phyloP scores from a whole-genome alignment of 1,284 basidiomycete species.

The Fomes fomentarius region DNA sequence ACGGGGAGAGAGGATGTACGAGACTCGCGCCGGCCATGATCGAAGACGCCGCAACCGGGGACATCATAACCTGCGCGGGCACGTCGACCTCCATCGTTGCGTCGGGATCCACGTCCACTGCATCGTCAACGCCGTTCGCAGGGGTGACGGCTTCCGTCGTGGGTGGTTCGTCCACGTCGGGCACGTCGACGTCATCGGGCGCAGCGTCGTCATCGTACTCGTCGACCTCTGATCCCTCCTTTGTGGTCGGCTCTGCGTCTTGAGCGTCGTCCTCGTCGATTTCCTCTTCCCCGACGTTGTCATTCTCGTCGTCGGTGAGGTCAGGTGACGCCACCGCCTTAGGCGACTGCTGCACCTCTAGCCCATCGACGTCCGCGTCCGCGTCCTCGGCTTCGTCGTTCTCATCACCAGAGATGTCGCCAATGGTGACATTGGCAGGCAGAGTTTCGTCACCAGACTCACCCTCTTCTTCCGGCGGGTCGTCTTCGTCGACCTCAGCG shows the following conservation, averaged over 20 bases:
- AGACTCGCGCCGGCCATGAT: constrained; percentile 54
- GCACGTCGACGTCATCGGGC: constrained; percentile 41
- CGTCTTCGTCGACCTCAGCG: constrained; percentile 25
- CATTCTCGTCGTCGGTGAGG: constrained; percentile 30
- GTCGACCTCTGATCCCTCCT: constrained; percentile 27
- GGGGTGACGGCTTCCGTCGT: constrained; percentile 23
- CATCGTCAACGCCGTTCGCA: constrained; percentile 27
- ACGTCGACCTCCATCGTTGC: constrained; percentile 41
- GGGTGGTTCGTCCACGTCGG: constrained; percentile 30
- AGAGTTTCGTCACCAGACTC: constrained; percentile 21
- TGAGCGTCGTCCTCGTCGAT: constrained; percentile 32
- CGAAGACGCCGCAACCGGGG: constrained; percentile 46
- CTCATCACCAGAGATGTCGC: constrained; percentile 30
- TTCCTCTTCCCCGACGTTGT: constrained; percentile 29
- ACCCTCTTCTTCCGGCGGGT: constrained; percentile 16
- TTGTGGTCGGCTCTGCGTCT: constrained; percentile 27
- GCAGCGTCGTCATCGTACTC: constrained; percentile 35
- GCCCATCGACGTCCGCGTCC: constrained; percentile 19
- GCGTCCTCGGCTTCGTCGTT: constrained; percentile 35
- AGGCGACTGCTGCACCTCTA: constrained; percentile 20
- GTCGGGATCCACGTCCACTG: constrained; percentile 31
- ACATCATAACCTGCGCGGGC: constrained; percentile 41
- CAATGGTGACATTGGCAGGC: constrained; percentile 12
- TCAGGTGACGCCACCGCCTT: constrained; percentile 28
- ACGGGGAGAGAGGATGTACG: constrained; percentile 41